A percentile compares a stretch with the other conserved stretches of the same genome.
phyloP scores from a whole-genome alignment of 75 land plant genomes.

The Azolla pinnata region DNA sequence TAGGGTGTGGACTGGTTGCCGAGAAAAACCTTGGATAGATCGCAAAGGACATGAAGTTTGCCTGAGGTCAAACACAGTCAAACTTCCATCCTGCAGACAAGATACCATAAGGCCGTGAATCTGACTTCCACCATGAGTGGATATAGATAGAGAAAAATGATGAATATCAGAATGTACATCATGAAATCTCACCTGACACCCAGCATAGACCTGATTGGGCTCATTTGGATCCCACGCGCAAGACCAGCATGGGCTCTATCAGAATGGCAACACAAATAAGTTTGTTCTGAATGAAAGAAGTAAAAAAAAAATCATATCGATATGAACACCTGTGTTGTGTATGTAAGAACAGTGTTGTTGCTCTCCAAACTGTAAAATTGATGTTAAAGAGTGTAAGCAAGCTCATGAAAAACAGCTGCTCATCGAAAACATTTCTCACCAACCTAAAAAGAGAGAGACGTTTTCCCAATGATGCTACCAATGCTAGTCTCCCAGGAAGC shows the following conservation, averaged over 20 bases:
- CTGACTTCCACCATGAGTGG: not conserved
- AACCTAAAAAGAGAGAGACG: constrained; percentile 72
- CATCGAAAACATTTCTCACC: not conserved
- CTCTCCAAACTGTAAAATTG: constrained; percentile 44
- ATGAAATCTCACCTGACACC: constrained; percentile 55
- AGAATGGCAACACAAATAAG: constrained; percentile 2
- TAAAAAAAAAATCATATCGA: not conserved
- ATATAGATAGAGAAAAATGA: not conserved
- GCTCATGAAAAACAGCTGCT: too few relatives aligned
- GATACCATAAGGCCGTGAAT: not conserved
- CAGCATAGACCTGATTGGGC: constrained; percentile 60
- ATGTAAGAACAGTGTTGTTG: constrained; percentile 51
- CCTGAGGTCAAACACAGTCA: constrained; percentile 68
- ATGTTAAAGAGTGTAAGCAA: not conserved
- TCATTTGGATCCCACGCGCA: constrained; percentile 69
- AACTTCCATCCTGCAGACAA: constrained; percentile 59
- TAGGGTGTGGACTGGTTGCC: constrained; percentile 58
- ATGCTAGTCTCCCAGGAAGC: constrained; percentile 41
- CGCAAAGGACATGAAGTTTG: constrained; percentile 45
- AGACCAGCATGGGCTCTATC: constrained; percentile 79
- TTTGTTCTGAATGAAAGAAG: not conserved
- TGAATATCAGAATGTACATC: constrained; percentile 1
- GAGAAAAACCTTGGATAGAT: constrained; percentile 29
- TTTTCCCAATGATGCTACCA: constrained; percentile 68
- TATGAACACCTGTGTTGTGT: constrained; percentile 53